Percentiles rank a stretch among this genome's conserved stretches.
Evolutionary conservation across 163 green algal genomes (phyloP).

Genomic region (Scenedesmus sp.): DNA sequence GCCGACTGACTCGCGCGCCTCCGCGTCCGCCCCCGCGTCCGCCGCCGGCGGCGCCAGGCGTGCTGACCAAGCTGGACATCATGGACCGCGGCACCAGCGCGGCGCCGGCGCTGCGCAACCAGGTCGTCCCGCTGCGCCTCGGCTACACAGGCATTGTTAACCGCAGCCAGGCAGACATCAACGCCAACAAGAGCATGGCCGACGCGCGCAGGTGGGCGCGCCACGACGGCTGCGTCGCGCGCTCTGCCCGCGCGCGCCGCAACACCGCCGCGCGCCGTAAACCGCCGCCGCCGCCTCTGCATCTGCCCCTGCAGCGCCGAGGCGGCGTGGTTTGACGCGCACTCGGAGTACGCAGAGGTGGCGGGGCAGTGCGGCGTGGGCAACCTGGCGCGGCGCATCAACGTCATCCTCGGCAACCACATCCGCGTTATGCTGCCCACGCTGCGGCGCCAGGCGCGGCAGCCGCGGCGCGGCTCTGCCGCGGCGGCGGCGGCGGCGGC

Average conservation of each 20-base stretch:
- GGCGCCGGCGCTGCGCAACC: slow-evolving; percentile 76
- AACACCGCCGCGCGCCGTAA: not conserved
- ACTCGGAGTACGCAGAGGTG: slow-evolving; percentile 83
- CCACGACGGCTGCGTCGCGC: not conserved
- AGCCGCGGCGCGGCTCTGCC: too few species aligned
- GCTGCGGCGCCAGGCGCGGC: slow-evolving; percentile 22
- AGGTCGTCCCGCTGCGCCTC: slow-evolving; percentile 86
- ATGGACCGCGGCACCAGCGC: slow-evolving; percentile 97
- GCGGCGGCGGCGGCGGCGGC: too few species aligned
- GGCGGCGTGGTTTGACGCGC: slow-evolving; percentile 82
- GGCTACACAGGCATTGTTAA: slow-evolving; percentile 94
- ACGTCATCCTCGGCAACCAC: slow-evolving; percentile 88
- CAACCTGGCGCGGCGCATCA: slow-evolving; percentile 78
- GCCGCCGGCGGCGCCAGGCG: slow-evolving; percentile 67
- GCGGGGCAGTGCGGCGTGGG: slow-evolving; percentile 68
- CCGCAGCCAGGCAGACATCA: slow-evolving; percentile 87
- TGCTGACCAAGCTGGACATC: slow-evolving; percentile 99
- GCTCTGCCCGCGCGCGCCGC: not conserved
- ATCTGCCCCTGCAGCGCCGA: slow-evolving; percentile 65
- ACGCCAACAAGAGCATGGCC: slow-evolving; percentile 71
- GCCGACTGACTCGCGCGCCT: too few species aligned
- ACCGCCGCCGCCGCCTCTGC: not conserved
- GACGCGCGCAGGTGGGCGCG: slow-evolving; percentile 65
- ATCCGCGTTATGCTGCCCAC: slow-evolving; percentile 78
- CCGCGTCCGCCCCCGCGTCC: too few species aligned